These are phyloP conservation scores for Biscogniauxia marginata DNA, from an alignment of 2,329 filamentous ascomycete genomes.

Conservation along the genomic window DNA sequence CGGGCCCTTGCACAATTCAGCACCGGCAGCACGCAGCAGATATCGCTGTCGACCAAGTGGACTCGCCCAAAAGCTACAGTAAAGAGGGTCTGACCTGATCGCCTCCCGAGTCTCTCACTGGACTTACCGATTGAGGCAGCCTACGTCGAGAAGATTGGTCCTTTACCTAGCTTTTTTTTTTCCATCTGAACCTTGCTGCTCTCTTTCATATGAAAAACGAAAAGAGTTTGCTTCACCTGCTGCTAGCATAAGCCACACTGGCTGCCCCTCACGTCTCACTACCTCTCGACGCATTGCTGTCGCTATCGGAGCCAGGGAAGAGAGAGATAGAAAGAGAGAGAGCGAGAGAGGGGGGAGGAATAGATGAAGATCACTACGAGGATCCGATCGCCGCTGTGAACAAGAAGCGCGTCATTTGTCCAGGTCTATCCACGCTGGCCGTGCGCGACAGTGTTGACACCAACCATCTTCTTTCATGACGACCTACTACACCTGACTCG, in stretches of 20 bases:
- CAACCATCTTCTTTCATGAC: conserved; percentile 7
- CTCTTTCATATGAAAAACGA: neutral
- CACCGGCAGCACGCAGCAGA: neutral
- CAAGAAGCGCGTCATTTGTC: neutral
- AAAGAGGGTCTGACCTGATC: neutral
- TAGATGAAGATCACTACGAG: neutral
- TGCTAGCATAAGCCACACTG: conserved; percentile 9
- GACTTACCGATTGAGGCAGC: neutral
- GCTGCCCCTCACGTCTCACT: conserved; percentile 21
- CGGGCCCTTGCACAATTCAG: neutral
- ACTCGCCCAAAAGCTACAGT: neutral
- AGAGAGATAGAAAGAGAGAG: conserved; percentile 1
- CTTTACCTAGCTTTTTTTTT: neutral
- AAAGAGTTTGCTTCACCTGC: neutral
- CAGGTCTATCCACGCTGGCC: conserved; percentile 17
- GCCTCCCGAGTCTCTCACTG: neutral
- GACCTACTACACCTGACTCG: neutral
- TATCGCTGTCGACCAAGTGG: neutral
- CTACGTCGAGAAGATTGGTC: neutral
- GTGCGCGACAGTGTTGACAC: conserved; percentile 21
- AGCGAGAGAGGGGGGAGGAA: neutral
- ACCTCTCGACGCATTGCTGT: conserved; percentile 19
- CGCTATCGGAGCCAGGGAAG: conserved; percentile 13
- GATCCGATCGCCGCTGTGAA: conserved; percentile 2
- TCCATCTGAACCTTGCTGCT: neutral